Base-by-base conservation (phyloP, 1,284 basidiomycete genomes). In the Cutaneotrichosporon sp. region DNA sequence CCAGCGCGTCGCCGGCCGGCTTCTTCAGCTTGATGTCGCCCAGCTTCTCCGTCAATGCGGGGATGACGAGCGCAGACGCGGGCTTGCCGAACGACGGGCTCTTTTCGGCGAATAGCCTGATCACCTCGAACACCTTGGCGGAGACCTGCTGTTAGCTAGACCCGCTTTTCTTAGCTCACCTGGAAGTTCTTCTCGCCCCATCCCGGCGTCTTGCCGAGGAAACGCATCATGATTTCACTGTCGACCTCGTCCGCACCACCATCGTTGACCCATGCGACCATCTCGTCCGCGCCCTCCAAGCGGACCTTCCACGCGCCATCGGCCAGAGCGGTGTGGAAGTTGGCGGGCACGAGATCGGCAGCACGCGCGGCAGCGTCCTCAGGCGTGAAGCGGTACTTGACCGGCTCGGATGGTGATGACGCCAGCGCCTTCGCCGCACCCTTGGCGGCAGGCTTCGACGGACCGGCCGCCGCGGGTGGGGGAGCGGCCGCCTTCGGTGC, bases 161-260 rank as follows among this genome's bases (percentile, higher is more conserved):
- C 7, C n/a, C n/a, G n/a, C n/a, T n/a, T n/a, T 22, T 36, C 24
- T 46, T 8, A 38, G 74, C 83, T 60, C 65, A 90, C 92, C 82
- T 99, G 97, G 73, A 99, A 99, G 74, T 99, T 99, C 84, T 97
- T 99, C 81, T 99, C 97, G 45, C 85, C 86, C 94, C 93, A 97
- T 1, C 95, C 94, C 2, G 85, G 85, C 72, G 91, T 94, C 83
- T 97, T 98, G 25, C 87, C 88, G 56, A 99, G 80, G 68, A 91
- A 89, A n/a, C 95, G 86, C 18, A 98, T 86, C 52, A 99, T 77
- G 11, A 99, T 85, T 77, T 99, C 97, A 25, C 89, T 87, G 69
- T 99, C 95, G 1, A 93, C 81, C 1, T 84, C 83, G 36, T 86
- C 84, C 14, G 86, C 84, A 16, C 73, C 80, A 4, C 86, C 83